Conservation (phyloP, 805 yeast species). For the Ogataea trehalophila region DNA sequence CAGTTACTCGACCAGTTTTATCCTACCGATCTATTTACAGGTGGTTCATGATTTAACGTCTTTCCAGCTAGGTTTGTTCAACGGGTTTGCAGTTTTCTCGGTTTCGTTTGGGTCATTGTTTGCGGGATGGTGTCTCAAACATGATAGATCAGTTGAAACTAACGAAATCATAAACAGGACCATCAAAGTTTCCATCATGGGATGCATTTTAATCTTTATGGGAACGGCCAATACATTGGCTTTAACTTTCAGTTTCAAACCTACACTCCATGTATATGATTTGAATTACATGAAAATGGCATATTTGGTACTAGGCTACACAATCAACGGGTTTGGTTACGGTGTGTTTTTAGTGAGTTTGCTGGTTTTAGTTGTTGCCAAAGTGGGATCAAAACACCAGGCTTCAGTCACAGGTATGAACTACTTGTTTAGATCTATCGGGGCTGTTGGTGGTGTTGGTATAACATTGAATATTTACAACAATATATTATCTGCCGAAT, state of each 20-base stretch:
- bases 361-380: constrained; percentile 38
- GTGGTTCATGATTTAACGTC: constrained; percentile 37
- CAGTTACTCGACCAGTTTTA: constrained; percentile 32
- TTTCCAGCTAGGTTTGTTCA: constrained; percentile 35
- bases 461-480: constrained; percentile 35
- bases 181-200: constrained; percentile 19
- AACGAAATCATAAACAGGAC: constrained; percentile 18
- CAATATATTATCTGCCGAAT: constrained; percentile 24
- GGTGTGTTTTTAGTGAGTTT: constrained; percentile 39
- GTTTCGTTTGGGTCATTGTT: constrained; percentile 36
- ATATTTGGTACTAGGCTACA: constrained; percentile 25
- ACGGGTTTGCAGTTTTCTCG: constrained; percentile 37
- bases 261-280: constrained; percentile 16
- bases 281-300: constrained; percentile 15
- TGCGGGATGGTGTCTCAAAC: constrained; percentile 32
- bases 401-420: constrained; percentile 46
- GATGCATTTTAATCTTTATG: constrained; percentile 16
- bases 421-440: constrained; percentile 45
- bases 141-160: constrained; percentile 12
- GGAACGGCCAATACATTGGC: constrained; percentile 20
- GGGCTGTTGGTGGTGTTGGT: constrained; percentile 43
- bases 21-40: constrained; percentile 39
- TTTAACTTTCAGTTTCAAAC: constrained; percentile 18
- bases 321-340: constrained; percentile 33
- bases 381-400: constrained; percentile 40